A percentile compares a stretch with the other conserved stretches of the same genome.
phyloP scores from a whole-genome alignment of 2,329 filamentous ascomycete species.

The Davidsoniella eucalypti region DNA sequence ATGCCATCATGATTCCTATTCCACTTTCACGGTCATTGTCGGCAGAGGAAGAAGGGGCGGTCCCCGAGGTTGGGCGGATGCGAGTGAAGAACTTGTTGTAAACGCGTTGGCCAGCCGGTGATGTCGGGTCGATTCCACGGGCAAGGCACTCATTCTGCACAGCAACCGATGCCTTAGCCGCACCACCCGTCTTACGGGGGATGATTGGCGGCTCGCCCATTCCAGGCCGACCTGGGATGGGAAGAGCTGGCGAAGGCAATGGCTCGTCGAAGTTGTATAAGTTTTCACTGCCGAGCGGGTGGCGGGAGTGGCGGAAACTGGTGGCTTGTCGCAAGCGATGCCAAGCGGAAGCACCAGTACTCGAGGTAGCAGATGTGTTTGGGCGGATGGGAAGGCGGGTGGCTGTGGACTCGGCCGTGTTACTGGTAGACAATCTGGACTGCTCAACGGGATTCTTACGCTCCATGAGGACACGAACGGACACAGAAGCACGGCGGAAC shows the following conservation, averaged over 20 bases:
- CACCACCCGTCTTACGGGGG: constrained; percentile 41
- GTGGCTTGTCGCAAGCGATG: constrained; percentile 34
- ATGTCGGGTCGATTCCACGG: constrained; percentile 1
- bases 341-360: constrained; percentile 24
- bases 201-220: constrained; percentile 38
- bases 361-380: constrained; percentile 3
- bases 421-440: too few species aligned
- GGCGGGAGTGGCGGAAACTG: constrained; percentile 31
- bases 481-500: constrained; percentile 38
- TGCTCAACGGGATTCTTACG: too few species aligned
- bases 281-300: constrained; percentile 23
- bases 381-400: background rate
- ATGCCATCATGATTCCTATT: constrained; percentile 41
- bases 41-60: background rate
- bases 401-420: constrained; percentile 25
- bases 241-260: constrained; percentile 16
- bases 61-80: background rate
- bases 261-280: constrained; percentile 12
- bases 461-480: constrained; percentile 35
- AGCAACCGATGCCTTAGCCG: constrained; percentile 43
- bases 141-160: constrained; percentile 35
- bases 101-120: background rate
- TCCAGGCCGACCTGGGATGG: constrained; percentile 31
- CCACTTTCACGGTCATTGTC: constrained; percentile 41
- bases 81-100: constrained; percentile 1